phyloP scores from a whole-genome alignment of 176 grass and related monocot genomes.

The Zizania latifolia region DNA sequence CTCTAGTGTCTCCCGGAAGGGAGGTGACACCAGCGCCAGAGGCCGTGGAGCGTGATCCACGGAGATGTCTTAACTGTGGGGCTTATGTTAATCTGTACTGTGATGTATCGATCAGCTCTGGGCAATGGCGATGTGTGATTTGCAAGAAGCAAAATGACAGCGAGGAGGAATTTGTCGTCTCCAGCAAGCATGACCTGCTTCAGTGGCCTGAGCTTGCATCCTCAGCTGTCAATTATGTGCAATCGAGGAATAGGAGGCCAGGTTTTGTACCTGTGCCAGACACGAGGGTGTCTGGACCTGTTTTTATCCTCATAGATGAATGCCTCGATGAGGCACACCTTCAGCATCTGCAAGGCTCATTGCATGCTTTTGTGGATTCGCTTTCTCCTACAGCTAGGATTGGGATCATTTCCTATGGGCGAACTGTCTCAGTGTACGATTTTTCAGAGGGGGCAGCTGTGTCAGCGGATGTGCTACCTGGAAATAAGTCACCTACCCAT shows the following conservation, averaged over 20 bases:
- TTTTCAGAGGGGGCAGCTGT: slow-evolving; percentile 80
- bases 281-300: slow-evolving; percentile 59
- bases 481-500: slow-evolving; percentile 72
- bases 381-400: slow-evolving; percentile 66
- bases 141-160: slow-evolving; percentile 81
- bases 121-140: slow-evolving; percentile 87
- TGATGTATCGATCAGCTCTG: slow-evolving; percentile 54
- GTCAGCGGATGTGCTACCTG: slow-evolving; percentile 77
- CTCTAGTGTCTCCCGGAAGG: slow-evolving; percentile 74
- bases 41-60: slow-evolving; percentile 60
- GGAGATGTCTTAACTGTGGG: slow-evolving; percentile 67
- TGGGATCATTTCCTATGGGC: slow-evolving; percentile 85
- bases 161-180: slow-evolving; percentile 72
- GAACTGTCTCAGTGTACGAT: slow-evolving; percentile 92
- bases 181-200: slow-evolving; percentile 68
- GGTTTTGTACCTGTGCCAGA: slow-evolving; percentile 69
- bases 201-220: slow-evolving; percentile 66
- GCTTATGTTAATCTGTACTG: slow-evolving; percentile 85
- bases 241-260: slow-evolving; percentile 55
- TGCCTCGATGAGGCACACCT: slow-evolving; percentile 84
- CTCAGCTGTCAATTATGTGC: slow-evolving; percentile 76
- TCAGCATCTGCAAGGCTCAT: slow-evolving; percentile 92
- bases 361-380: slow-evolving; percentile 93
- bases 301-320: slow-evolving; percentile 94
- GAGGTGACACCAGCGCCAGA: slow-evolving; percentile 70